phyloP scores from a whole-genome alignment of 225 moss, liverwort and hornwort species.

The Physcomitrium patens region DNA sequence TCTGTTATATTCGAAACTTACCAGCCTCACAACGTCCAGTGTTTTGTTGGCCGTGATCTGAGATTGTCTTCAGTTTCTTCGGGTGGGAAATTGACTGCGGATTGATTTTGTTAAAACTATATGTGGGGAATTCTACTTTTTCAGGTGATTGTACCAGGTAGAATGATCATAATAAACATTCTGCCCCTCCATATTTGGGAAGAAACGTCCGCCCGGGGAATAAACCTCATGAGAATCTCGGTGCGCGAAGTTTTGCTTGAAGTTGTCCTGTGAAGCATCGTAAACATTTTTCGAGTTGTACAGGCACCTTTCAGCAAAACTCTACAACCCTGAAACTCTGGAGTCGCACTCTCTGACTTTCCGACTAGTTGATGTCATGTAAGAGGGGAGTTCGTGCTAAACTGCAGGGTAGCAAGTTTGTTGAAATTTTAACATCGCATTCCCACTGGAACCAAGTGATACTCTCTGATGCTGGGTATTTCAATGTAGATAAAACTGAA shows the following conservation, averaged over 20 bases:
- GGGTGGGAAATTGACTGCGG: background rate
- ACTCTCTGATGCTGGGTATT: background rate
- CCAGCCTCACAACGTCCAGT: slow-evolving; percentile 5
- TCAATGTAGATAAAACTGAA: no score
- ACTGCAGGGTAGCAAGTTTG: background rate
- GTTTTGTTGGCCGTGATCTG: background rate
- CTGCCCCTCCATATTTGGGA: slow-evolving; percentile 41
- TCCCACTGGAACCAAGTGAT: background rate
- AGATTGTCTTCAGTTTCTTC: slow-evolving; percentile 11
- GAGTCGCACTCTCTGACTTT: background rate
- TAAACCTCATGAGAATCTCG: slow-evolving; percentile 37
- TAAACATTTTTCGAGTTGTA: slow-evolving; percentile 6
- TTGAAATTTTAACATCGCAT: background rate
- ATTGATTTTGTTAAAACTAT: background rate
- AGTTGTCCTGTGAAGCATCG: slow-evolving; percentile 36
- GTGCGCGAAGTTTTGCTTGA: slow-evolving; percentile 26
- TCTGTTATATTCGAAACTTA: slow-evolving; percentile 21
- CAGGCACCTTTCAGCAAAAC: background rate
- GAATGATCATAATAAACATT: slow-evolving; percentile 15
- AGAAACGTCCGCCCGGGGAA: slow-evolving; percentile 27
- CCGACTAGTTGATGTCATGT: background rate
- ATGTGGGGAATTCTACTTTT: background rate
- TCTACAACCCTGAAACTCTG: background rate
- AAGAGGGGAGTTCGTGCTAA: background rate
- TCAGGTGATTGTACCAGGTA: slow-evolving; percentile 20